Base-by-base conservation (phyloP, 352 stramenopile species). In the Elongisporangium prolatum region DNA sequence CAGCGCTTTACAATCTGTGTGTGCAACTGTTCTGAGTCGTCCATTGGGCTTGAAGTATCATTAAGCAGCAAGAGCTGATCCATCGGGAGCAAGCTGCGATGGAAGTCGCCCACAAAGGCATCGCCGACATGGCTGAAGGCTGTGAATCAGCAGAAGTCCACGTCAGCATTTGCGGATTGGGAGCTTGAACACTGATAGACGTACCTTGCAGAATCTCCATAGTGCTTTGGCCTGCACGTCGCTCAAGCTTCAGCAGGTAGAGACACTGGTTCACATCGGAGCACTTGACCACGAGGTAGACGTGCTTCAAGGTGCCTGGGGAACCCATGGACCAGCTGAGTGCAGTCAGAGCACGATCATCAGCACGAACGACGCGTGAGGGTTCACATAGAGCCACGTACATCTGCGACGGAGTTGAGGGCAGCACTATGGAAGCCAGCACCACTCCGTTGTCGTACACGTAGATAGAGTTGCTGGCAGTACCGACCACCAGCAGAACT, bases 61-160 rank as follows among this genome's bases (percentile, higher is more conserved):
- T 85, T 85, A 10, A 86, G 18, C 8, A 86, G 63, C 20, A 84
- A 56, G 17, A 76, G 52, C 52, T 84, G 68, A 2, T 63, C 57
- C 14, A 48, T 21, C n/a, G 63, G 52, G 1, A 57, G 44, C 18
- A 56, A 58, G n/a, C 24, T 17, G 16, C 38, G n/a, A 49, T 34
- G 58, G 51, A 82, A 82, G 38, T 71, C 57, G 9, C 69, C 74
- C 2, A 71, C 50, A 18, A 77, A 58, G 0, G 56, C 72, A n/a
- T 71, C 51, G 6, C 74, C 76, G 44, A 86, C 74, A 25, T 81
- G 69, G 22, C 62, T 79, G 59, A 86, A 86, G 16, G 69, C 76
- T 86, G 56, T 11, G 13, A 24, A 50, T 14, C 44, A 52, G 47
- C 18, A 54, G 18, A 47, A 24, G 10, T 25, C 4, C 6, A 51